Evolutionary conservation across 371 early-diverging fungal genomes (phyloP).

Genomic region (Rhizopus microsporus): DNA sequence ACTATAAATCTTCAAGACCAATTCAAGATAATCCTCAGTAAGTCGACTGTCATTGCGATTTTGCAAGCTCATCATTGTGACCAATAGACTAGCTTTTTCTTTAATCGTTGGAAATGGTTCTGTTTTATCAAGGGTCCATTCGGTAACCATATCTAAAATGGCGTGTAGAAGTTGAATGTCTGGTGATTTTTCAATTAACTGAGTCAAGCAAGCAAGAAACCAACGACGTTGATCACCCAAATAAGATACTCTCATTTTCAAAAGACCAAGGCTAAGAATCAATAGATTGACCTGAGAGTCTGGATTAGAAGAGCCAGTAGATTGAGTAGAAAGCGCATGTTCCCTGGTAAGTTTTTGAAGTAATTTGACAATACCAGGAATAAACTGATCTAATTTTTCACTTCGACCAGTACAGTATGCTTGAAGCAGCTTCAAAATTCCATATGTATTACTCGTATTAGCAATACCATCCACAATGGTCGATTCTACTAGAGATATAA

Average conservation of each 20-base stretch:
- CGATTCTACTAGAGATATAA: slow-evolving; percentile 62
- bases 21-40: slow-evolving; percentile 78
- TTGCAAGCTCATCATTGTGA: slow-evolving; percentile 88
- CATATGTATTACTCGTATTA: slow-evolving; percentile 68
- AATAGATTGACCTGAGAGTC: slow-evolving; percentile 66
- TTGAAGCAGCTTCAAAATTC: slow-evolving; percentile 72
- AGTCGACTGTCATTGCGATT: slow-evolving; percentile 64
- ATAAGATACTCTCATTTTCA: slow-evolving; percentile 76
- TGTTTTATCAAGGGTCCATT: slow-evolving; percentile 81
- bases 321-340: slow-evolving; percentile 47
- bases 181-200: slow-evolving; percentile 81
- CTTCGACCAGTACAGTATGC: slow-evolving; percentile 69
- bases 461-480: slow-evolving; percentile 68
- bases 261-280: slow-evolving; percentile 69
- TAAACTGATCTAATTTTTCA: slow-evolving; percentile 69
- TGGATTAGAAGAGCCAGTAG: slow-evolving; percentile 19
- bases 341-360: slow-evolving; percentile 86
- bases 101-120: slow-evolving; percentile 94
- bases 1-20: slow-evolving; percentile 88
- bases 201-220: slow-evolving; percentile 80
- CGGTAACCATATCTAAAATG: slow-evolving; percentile 81
- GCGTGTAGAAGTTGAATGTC: slow-evolving; percentile 71
- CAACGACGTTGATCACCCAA: slow-evolving; percentile 89
- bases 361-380: slow-evolving; percentile 80
- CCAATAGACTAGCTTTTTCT: slow-evolving; percentile 90